phyloP scores from a whole-genome alignment of 306 rosid genomes.

The Cucumis sativus region Cucumber_9930_V3 NC_026657.2:40765501-40766000 shows the following conservation, averaged over 20 bases:
- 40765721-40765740: constrained; percentile 68
- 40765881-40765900: constrained; percentile 40
- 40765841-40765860: constrained; percentile 93
- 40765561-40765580: constrained; percentile 44
- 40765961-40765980: constrained; percentile 32
- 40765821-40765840: constrained; percentile 58
- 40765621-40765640: constrained; percentile 93
- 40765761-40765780: constrained; percentile 56
- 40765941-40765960: constrained; percentile 62
- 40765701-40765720: constrained; percentile 67
- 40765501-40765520: constrained; percentile 96
- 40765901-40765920: constrained; percentile 50
- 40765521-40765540: constrained; percentile 91
- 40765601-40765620: constrained; percentile 88
- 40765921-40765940: constrained; percentile 80
- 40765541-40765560: constrained; percentile 89
- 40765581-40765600: constrained; percentile 82
- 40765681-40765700: neutral
- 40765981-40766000: constrained; percentile 45
- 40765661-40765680: constrained; percentile 1
- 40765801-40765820: constrained; percentile 53
- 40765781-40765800: constrained; percentile 45
- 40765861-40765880: constrained; percentile 61
- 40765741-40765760: constrained; percentile 49
- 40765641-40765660: constrained; percentile 62